Percentiles rank a stretch among this genome's conserved stretches.
phyloP scores from a whole-genome alignment of 495 filamentous ascomycete genomes.

The Penicillium daleae region DNA sequence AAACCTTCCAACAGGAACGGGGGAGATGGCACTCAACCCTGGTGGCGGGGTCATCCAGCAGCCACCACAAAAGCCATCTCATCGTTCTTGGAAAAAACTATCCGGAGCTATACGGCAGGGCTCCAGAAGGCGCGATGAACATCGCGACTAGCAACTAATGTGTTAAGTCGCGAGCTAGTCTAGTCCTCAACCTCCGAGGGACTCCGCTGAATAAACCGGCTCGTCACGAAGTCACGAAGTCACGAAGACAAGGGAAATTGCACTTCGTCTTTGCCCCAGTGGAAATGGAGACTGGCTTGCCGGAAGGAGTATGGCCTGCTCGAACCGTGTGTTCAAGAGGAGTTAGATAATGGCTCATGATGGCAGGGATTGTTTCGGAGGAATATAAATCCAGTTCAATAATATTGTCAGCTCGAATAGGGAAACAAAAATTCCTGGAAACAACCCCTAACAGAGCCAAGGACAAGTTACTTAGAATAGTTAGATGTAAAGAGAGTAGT shows the following conservation, averaged over 20 bases:
- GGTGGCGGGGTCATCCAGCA: slow-evolving; percentile 26
- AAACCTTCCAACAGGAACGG: slow-evolving; percentile 11
- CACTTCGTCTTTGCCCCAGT: neutral
- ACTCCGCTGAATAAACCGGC: neutral
- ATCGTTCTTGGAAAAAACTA: slow-evolving; percentile 9
- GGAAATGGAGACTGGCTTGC: neutral
- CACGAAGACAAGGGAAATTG: slow-evolving; percentile 6
- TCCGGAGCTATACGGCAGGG: slow-evolving; percentile 9
- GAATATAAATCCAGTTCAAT: neutral
- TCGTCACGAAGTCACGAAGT: slow-evolving; percentile 3
- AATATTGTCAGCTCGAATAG: neutral
- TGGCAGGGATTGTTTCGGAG: neutral
- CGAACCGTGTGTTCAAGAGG: neutral
- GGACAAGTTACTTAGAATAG: slow-evolving; percentile 1
- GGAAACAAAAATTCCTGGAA: neutral
- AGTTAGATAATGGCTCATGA: neutral
- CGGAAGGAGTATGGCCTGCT: neutral
- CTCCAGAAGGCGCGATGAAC: neutral
- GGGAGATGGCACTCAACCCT: slow-evolving; percentile 16
- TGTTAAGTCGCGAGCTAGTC: neutral
- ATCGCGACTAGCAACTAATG: neutral
- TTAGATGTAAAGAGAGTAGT: slow-evolving; percentile 3
- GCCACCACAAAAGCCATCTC: slow-evolving; percentile 13
- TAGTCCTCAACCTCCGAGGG: neutral
- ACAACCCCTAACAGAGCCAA: neutral